Evolutionary conservation across 2,329 filamentous ascomycete genomes (phyloP).

Genomic region (Apiospora marii): DNA sequence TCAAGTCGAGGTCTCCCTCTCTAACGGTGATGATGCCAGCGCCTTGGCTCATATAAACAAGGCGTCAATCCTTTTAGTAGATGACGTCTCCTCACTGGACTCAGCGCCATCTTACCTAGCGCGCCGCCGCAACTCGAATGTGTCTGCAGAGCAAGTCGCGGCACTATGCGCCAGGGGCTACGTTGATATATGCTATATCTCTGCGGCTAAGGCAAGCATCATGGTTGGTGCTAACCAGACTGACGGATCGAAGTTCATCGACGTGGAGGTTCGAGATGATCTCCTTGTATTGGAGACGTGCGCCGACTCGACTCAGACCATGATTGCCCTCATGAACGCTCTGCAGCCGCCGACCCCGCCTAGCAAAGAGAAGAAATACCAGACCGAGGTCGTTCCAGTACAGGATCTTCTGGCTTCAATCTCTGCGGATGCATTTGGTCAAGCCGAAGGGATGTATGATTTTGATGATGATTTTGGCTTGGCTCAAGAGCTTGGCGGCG

Average conservation of each 20-base stretch:
- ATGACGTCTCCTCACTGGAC: constrained; percentile 67
- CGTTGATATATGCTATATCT: constrained; percentile 87
- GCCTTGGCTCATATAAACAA: constrained; percentile 76
- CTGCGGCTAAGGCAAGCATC: constrained; percentile 75
- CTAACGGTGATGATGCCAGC: constrained; percentile 69
- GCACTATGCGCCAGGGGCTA: constrained; percentile 74
- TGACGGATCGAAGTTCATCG: constrained; percentile 71
- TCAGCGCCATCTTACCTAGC: constrained; percentile 49
- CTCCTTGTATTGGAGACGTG: constrained; percentile 93
- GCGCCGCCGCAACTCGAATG: constrained; percentile 45
- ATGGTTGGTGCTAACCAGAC: constrained; percentile 63
- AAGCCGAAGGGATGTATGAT: constrained; percentile 66
- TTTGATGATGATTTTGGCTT: constrained; percentile 69
- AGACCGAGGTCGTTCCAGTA: constrained; percentile 85
- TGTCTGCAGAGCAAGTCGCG: constrained; percentile 59
- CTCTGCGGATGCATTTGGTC: constrained; percentile 81
- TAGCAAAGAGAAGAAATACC: constrained; percentile 83
- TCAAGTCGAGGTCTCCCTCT: constrained; percentile 72
- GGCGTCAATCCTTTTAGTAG: constrained; percentile 82
- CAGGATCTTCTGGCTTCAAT: constrained; percentile 91
- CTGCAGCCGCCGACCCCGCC: constrained; percentile 85
- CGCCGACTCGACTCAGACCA: constrained; percentile 94
- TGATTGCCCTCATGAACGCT: constrained; percentile 80
- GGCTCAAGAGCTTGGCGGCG: constrained; percentile 56
- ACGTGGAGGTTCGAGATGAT: constrained; percentile 85